Evolutionary conservation across 1,139 yeast species (phyloP).

Genomic region (Ogataea hybrid): DNA sequence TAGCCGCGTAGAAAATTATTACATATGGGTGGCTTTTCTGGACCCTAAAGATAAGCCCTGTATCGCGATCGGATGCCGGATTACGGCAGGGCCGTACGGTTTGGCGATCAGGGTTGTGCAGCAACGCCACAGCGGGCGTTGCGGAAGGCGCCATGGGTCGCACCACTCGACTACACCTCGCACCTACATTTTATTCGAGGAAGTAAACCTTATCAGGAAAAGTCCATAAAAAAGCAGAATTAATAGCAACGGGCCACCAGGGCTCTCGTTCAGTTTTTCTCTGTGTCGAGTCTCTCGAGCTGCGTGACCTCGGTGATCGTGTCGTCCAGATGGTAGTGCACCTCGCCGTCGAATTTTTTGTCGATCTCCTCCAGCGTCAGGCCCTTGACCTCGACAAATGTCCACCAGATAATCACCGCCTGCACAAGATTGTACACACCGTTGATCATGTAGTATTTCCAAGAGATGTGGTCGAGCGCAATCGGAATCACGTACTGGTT

Average conservation of each 20-base stretch:
- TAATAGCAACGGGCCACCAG: neutral
- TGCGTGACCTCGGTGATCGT: neutral
- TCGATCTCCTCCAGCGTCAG: constrained; percentile 47
- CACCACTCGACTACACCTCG: too few species aligned
- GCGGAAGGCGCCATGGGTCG: too few species aligned
- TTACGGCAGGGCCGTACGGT: too few species aligned
- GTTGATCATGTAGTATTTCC: constrained; percentile 36
- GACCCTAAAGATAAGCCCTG: too few species aligned
- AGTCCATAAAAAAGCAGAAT: neutral
- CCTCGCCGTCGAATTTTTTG: constrained; percentile 35
- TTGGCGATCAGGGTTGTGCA: too few species aligned
- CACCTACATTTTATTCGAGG: too few species aligned
- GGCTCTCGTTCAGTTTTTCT: neutral
- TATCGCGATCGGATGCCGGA: too few species aligned
- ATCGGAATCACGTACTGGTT: constrained; percentile 38
- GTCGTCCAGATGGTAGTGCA: constrained; percentile 13
- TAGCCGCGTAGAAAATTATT: too few species aligned
- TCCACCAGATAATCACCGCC: constrained; percentile 34
- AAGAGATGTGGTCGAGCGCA: constrained; percentile 36
- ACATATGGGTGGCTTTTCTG: too few species aligned
- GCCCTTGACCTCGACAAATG: constrained; percentile 46
- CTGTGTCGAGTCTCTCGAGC: constrained; percentile 1
- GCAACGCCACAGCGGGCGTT: too few species aligned
- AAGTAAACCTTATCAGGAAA: too few species aligned
- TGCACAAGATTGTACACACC: constrained; percentile 30